Conservation (phyloP, 2,329 filamentous ascomycete species). For the Clarireedia homoeocarpa region DNA sequence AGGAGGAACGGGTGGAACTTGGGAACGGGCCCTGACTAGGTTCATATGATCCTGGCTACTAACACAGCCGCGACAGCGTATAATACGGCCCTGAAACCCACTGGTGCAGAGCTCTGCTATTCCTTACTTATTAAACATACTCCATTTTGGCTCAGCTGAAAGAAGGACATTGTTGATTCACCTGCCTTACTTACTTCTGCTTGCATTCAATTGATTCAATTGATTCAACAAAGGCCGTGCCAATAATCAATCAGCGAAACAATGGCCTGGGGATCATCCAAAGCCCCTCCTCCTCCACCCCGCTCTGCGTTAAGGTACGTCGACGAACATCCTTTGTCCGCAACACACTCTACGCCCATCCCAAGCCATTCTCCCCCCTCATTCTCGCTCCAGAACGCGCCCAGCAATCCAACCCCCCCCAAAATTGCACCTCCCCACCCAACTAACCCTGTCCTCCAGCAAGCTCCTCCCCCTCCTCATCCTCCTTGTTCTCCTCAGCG, state of each 20-base stretch:
- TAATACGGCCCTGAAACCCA: too few relatives aligned
- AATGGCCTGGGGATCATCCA: conserved; percentile 31
- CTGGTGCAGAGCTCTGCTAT: too few relatives aligned
- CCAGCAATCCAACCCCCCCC: background rate
- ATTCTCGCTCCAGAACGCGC: background rate
- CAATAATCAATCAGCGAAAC: background rate
- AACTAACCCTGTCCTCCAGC: conserved; percentile 17
- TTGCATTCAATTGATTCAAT: too few relatives aligned
- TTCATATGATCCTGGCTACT: too few relatives aligned
- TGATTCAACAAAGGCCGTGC: background rate
- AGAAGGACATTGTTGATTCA: too few relatives aligned
- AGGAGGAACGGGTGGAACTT: too few relatives aligned
- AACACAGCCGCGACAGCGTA: too few relatives aligned
- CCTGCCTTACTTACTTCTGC: too few relatives aligned
- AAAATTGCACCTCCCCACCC: background rate
- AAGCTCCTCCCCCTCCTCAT: conserved; percentile 60
- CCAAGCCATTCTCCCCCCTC: background rate
- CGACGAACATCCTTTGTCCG: background rate
- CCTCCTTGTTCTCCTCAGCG: conserved; percentile 49
- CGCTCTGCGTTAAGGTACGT: conserved; percentile 29
- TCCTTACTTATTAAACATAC: too few relatives aligned
- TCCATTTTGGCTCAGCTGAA: too few relatives aligned
- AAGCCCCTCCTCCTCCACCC: conserved; percentile 27
- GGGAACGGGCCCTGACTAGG: too few relatives aligned
- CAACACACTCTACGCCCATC: background rate